These are phyloP conservation scores for Colletotrichum eleusines DNA, from an alignment of 2,329 filamentous ascomycete species.

Conservation along the genomic window DNA sequence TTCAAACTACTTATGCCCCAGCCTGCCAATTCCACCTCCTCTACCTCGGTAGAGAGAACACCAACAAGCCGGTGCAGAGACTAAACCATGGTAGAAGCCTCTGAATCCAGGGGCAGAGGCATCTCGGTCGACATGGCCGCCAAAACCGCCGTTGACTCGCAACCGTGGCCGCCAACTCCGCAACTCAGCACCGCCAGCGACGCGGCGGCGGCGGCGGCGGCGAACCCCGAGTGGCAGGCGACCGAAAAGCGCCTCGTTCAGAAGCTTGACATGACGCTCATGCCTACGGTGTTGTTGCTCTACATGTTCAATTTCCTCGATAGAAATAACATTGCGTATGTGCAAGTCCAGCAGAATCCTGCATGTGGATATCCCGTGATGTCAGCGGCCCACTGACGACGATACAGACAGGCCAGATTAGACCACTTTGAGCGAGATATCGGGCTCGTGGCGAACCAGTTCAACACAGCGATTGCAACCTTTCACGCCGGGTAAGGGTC, in stretches of 20 bases:
- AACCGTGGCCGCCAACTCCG: neutral
- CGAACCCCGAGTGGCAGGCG: neutral
- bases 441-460: neutral
- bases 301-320: neutral
- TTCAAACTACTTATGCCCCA: neutral
- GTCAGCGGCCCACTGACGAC: neutral
- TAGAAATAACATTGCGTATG: neutral
- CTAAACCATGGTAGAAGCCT: neutral
- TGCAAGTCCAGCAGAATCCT: neutral
- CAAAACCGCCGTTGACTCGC: neutral
- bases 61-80: neutral
- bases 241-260: neutral
- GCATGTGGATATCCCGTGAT: neutral
- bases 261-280: neutral
- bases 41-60: neutral
- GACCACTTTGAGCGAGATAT: neutral
- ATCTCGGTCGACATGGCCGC: neutral
- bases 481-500: neutral
- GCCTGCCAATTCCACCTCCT: neutral
- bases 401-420: neutral
- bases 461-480: neutral
- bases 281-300: neutral
- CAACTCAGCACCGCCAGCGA: neutral
- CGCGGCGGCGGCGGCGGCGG: neutral
- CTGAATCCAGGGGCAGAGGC: neutral